Conservation (phyloP, 2,329 filamentous ascomycete species). For the Fusarium lateritium region DNA sequence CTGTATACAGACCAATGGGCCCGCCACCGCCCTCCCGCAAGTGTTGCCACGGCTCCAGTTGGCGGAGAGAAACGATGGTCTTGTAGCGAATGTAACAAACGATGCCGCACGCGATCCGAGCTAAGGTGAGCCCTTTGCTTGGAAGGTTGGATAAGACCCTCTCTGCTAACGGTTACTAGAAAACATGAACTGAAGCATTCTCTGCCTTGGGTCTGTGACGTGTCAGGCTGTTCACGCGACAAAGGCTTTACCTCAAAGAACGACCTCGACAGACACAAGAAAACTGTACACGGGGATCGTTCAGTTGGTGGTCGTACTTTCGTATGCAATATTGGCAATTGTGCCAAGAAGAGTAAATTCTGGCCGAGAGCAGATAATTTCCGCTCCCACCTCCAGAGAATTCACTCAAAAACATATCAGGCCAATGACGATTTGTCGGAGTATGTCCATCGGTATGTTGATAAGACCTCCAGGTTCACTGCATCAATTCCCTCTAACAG, state of each 20-base stretch:
- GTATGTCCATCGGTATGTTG: conserved; percentile 50
- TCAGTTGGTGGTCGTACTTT: conserved; percentile 43
- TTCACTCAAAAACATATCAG: conserved; percentile 66
- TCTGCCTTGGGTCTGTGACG: conserved; percentile 75
- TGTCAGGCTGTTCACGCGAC: conserved; percentile 68
- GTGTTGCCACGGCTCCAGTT: conserved; percentile 34
- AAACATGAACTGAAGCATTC: conserved; percentile 82
- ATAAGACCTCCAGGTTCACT: not conserved
- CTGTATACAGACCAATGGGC: conserved; percentile 33
- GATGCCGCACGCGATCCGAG: conserved; percentile 68
- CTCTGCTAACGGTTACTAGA: conserved; percentile 61
- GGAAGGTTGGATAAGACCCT: not conserved
- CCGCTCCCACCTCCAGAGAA: conserved; percentile 79
- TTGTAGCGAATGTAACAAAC: conserved; percentile 59
- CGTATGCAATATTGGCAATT: conserved; percentile 47
- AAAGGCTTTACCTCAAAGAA: conserved; percentile 85
- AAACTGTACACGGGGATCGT: conserved; percentile 76
- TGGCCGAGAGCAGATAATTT: conserved; percentile 93
- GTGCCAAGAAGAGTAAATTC: conserved; percentile 64
- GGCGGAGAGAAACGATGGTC: conserved; percentile 39
- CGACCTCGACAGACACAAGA: conserved; percentile 84
- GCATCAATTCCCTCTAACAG: conserved; percentile 8
- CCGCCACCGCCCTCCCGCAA: conserved; percentile 27
- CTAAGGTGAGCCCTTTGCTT: conserved; percentile 61
- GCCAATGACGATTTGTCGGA: conserved; percentile 57